phyloP scores from a whole-genome alignment of 257 asterid genomes.

The Scutellaria barbata region DNA sequence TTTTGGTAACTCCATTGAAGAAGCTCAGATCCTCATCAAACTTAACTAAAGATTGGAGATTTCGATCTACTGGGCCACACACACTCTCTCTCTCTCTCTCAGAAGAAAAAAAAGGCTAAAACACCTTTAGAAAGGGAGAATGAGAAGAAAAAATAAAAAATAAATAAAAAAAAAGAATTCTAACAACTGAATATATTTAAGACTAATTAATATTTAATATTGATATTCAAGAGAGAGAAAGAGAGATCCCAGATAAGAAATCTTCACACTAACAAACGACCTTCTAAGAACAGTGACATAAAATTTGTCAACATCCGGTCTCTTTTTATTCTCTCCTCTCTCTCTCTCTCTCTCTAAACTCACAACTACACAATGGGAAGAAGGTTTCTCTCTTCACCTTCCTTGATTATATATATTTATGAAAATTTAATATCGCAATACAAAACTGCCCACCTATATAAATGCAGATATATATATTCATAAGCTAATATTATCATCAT shows the following conservation, averaged over 20 bases:
- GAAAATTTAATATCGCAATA: slow-evolving; percentile 32
- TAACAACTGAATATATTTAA: slow-evolving; percentile 39
- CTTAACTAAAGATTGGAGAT: slow-evolving; percentile 62
- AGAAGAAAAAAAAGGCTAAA: slow-evolving; percentile 30
- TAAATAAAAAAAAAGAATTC: slow-evolving; percentile 20
- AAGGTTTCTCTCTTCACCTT: slow-evolving; percentile 49
- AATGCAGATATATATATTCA: not conserved
- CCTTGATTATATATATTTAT: slow-evolving; percentile 51
- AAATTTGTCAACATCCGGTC: slow-evolving; percentile 97
- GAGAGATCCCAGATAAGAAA: slow-evolving; percentile 97
- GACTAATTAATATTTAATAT: slow-evolving; percentile 29
- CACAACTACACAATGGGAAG: not conserved
- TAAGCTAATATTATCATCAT: not conserved
- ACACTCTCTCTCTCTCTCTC: slow-evolving; percentile 38
- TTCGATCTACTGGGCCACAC: slow-evolving; percentile 88
- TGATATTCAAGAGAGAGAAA: slow-evolving; percentile 46
- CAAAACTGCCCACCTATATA: slow-evolving; percentile 34
- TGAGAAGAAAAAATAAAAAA: slow-evolving; percentile 32
- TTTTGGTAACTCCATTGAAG: slow-evolving; percentile 68
- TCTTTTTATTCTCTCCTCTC: slow-evolving; percentile 51
- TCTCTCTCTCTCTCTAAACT: slow-evolving; percentile 27
- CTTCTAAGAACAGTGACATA: slow-evolving; percentile 87
- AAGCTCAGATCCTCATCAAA: slow-evolving; percentile 87
- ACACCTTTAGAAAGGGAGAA: slow-evolving; percentile 55
- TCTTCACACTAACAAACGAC: slow-evolving; percentile 81